Evolutionary conservation across 2,329 filamentous ascomycete genomes (phyloP).

Genomic region (Graphilbum sp.): DNA sequence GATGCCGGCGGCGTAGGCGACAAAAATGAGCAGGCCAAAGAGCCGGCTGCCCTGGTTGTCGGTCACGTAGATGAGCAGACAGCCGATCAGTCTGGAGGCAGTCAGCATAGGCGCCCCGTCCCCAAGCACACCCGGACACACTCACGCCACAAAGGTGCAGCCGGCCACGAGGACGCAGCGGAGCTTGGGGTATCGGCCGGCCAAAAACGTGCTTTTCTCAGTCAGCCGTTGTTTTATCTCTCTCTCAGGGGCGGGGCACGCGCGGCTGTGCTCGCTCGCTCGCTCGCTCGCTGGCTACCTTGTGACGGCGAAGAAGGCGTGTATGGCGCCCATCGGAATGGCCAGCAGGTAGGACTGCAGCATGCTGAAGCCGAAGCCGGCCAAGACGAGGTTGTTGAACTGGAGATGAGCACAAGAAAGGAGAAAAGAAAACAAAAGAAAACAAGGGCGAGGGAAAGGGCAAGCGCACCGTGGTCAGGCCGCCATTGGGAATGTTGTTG

Average conservation of each 20-base stretch:
- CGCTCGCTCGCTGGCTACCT: neutral
- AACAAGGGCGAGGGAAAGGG: too few species aligned
- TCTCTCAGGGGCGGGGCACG: too few species aligned
- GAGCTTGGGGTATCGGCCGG: neutral
- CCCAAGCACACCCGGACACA: neutral
- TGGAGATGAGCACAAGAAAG: neutral
- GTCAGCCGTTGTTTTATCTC: neutral
- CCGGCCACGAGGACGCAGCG: neutral
- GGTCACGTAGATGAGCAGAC: neutral
- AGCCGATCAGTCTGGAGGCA: neutral
- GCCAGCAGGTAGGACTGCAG: constrained; percentile 19
- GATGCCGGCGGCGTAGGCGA: neutral
- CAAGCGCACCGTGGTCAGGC: constrained; percentile 4
- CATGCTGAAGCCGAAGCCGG: constrained; percentile 34
- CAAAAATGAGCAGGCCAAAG: neutral
- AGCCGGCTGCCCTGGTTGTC: neutral
- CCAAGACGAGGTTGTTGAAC: constrained; percentile 42
- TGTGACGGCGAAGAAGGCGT: constrained; percentile 13
- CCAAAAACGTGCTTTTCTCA: neutral
- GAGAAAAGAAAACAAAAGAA: too few species aligned
- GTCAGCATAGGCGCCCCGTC: neutral
- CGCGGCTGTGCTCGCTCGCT: too few species aligned
- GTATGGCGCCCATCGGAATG: constrained; percentile 40
- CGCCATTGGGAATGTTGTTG: constrained; percentile 7
- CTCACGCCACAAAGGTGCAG: neutral